Base-by-base conservation (phyloP, 2,329 filamentous ascomycete species). In the Arthrobotrys iridis region DNA sequence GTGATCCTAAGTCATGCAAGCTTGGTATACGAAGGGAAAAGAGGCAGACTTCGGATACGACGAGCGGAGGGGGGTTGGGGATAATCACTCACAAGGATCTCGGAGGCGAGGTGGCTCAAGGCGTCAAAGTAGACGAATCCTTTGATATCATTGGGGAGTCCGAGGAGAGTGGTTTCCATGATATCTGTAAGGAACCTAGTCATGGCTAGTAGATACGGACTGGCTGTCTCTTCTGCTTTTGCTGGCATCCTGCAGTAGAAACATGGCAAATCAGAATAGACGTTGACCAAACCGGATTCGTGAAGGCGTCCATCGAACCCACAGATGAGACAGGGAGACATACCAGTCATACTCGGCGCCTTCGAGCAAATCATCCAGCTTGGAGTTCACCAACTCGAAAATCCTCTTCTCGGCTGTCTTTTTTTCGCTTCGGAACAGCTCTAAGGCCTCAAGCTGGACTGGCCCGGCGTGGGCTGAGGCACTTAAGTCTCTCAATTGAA, bases 121-220 rank as follows among this genome's bases (percentile, higher is more conserved):
- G 95, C 95, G 81, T 98, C 95, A 80, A 97, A 97, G 83, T 99
- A 98, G 79, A 99, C 97, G 66, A 97, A 88, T 81, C 97, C 93
- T 81, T 98, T 98, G 82, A 99, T 97, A 80, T 96, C 92, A 28
- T 93, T 89, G 0, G 96, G 95, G n/a, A 99, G 85, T 0, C 93
- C 94, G 1, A 99, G 87, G 3, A 99, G 86, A 0, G 96, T 97
- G 0, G 92, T 95, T 80, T 90, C 93, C 93, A 98, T 98, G 81
- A 97, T 98, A 81, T 96, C 97, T 28, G 91, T 92, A 18, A 99
- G 85, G 81, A 98, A 99, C 10, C 90, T 88, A 0, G 94, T 99
- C 76, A 99, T 84, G 3, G 95, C 97, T 81, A 95, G 91, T 89
- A 99, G 97, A 83, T 99, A 99, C 78, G 90, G 93, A 81, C 91